Percentiles rank a stretch among this genome's conserved stretches.
phyloP scores from a whole-genome alignment of 768 basidiomycete species.

The Termitomyces sp. region DNA sequence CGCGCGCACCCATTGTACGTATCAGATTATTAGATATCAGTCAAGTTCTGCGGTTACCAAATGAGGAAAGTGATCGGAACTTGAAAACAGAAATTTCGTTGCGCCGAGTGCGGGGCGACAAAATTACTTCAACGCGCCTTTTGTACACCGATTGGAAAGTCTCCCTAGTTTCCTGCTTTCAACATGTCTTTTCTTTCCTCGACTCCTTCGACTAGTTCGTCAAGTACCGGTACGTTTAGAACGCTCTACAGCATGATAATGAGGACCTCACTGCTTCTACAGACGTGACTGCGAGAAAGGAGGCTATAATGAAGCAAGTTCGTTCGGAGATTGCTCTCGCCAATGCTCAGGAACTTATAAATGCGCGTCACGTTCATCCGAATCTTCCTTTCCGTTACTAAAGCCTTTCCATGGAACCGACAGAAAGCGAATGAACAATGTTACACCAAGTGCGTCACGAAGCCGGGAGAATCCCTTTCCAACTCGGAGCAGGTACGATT shows the following conservation, averaged over 20 bases:
- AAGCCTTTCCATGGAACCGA: neutral
- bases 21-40: neutral
- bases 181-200: constrained; percentile 5
- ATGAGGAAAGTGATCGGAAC: constrained; percentile 12
- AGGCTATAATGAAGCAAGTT: constrained; percentile 57
- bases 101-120: neutral
- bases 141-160: neutral
- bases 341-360: constrained; percentile 80
- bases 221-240: neutral
- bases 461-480: constrained; percentile 65
- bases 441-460: constrained; percentile 70
- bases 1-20: constrained; percentile 63
- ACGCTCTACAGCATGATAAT: too few relatives aligned
- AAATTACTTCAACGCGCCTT: neutral
- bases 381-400: neutral
- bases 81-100: constrained; percentile 11
- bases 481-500: constrained; percentile 61
- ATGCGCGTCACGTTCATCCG: constrained; percentile 34
- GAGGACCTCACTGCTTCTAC: neutral
- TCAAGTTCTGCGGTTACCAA: neutral
- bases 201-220: neutral
- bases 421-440: constrained; percentile 81
- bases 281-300: constrained; percentile 45
- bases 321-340: constrained; percentile 64
- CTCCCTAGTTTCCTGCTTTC: neutral